A percentile compares a stretch with the other conserved stretches of the same genome.
phyloP scores from a whole-genome alignment of 306 rosid genomes.

The Lathyrus oleraceus region DNA sequence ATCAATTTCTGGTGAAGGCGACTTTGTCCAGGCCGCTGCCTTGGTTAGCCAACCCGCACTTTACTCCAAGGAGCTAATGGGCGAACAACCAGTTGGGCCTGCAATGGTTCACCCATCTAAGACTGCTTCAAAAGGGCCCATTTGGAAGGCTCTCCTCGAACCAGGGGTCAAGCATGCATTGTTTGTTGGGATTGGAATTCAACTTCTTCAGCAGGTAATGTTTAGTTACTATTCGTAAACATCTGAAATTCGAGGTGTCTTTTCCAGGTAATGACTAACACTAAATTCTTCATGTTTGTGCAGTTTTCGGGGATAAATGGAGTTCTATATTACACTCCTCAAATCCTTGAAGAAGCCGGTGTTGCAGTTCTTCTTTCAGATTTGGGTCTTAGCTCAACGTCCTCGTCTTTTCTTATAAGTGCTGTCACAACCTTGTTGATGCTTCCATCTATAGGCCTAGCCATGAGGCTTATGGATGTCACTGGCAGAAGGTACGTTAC shows the following conservation, averaged over 20 bases:
- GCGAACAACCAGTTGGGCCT: constrained; percentile 65
- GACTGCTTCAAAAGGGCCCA: constrained; percentile 60
- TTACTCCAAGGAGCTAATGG: constrained; percentile 63
- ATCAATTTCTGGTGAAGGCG: constrained; percentile 82
- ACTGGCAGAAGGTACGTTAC: constrained; percentile 65
- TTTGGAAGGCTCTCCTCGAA: constrained; percentile 71
- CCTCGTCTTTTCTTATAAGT: constrained; percentile 78
- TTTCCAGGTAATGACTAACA: constrained; percentile 7
- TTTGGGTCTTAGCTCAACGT: constrained; percentile 57
- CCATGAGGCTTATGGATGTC: constrained; percentile 77
- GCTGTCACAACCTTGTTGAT: constrained; percentile 76
- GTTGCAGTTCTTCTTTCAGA: constrained; percentile 69
- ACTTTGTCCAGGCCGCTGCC: constrained; percentile 83
- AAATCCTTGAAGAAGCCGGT: constrained; percentile 83
- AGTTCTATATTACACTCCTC: constrained; percentile 88
- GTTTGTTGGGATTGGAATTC: constrained; percentile 77
- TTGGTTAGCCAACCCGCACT: constrained; percentile 94
- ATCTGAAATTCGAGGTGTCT: constrained; percentile 13
- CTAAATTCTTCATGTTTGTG: constrained; percentile 27
- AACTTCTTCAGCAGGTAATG: constrained; percentile 81
- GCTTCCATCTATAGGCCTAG: constrained; percentile 76
- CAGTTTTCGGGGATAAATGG: constrained; percentile 89
- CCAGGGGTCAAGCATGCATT: constrained; percentile 84
- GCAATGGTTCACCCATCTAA: constrained; percentile 87
- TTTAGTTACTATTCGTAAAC: constrained; percentile 26